Base-by-base conservation (phyloP, 345 rosid species). In the Eucalyptus cladocalyx region DNA sequence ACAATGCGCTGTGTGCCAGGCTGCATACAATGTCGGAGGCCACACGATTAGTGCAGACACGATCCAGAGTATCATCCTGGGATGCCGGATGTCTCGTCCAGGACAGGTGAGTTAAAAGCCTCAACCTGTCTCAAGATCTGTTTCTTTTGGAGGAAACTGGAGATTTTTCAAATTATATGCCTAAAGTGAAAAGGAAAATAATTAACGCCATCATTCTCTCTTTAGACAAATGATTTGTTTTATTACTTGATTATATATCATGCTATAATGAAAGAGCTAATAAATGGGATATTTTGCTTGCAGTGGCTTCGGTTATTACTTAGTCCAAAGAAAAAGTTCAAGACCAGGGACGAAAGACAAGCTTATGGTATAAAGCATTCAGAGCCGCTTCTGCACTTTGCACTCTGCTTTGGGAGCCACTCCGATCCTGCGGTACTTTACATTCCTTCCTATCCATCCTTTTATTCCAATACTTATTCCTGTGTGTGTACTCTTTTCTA, bases 21-120 rank as follows among this genome's bases (percentile, higher is more conserved):
- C 99, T 94, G 99, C 99, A 34, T 97, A 97, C 88, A 97, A 97
- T 37, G 92, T 97, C 62, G 99, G 99, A 34, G 99, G 99, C 86
- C 96, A 95, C 94, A 96, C 98, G 62, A 92, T 97, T 86, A 97
- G 96, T 88, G 98, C 98, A 9, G 99, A 97, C 92, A 94, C 96
- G 0, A 95, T 96, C 87, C 98, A 95, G 91, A 92, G 90, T 89
- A 93, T 95, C 42, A 96, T 97, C 90, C 95, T 97, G 34, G 95
- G 98, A 87, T 96, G 99, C 91, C 94, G 95, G 87, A 94, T 97
- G 97, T 94, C 97, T 89, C 97, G 98, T 86, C 99, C 99, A 62
- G 99, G 98, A 90, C 99, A 96, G 99, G 99, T 97, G 65, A 88
- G 67, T 89, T 43, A 34, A 88, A 56, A 80, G 69, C 86, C 88